Base-by-base conservation (phyloP, 2,329 filamentous ascomycete genomes). In the Monilinia aucupariae region DNA sequence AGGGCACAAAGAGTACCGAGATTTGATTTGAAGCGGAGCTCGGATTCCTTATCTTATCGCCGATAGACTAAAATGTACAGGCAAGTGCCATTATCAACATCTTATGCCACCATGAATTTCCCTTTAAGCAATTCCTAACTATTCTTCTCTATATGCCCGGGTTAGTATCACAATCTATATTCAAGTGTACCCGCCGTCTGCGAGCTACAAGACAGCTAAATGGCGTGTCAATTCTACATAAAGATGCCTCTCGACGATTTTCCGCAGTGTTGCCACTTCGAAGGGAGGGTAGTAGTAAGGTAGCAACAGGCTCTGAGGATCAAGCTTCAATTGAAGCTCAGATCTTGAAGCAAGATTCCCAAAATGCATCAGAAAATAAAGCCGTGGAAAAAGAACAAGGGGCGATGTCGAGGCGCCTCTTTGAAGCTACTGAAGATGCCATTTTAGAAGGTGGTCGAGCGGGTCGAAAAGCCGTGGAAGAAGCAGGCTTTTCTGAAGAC, bases 401-500 rank as follows among this genome's bases (percentile, higher is more conserved):
- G 32, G 72, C 73, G 4, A 80, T 87, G 80, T 76, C 82, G 10
- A 79, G 82, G 45, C 82, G 83, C 20, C 77, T 88, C 10, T 77
- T 83, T 64, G 79, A 87, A 69, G 85, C 85, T 1, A 87, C 85
- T 1, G 85, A 88, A 68, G 84, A 87, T 60, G 82, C 80, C 1
- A 75, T 88, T 0, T 70, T 84, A 34, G 81, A 80, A 1, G 84
- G 83, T 39, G 84, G 85, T n/a, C 76, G 77, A 62, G 80, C 84
- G 15, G 84, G 85, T n/a, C 79, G 79, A 49, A 81, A 79, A 32
- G 83, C 85, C 6, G 75, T 87, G 27, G 79, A 85, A 69, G 82
- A 87, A 64, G 83, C 84, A 9, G 84, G 84, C 7, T 87, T 88
- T 74, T 84, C 83, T 41, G 81, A 84, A 8, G 84, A 86, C 68